A percentile compares a stretch with the other conserved stretches of the same genome.
Conservation (phyloP, 2,329 filamentous ascomycete genomes). For the Alternaria solani region DNA sequence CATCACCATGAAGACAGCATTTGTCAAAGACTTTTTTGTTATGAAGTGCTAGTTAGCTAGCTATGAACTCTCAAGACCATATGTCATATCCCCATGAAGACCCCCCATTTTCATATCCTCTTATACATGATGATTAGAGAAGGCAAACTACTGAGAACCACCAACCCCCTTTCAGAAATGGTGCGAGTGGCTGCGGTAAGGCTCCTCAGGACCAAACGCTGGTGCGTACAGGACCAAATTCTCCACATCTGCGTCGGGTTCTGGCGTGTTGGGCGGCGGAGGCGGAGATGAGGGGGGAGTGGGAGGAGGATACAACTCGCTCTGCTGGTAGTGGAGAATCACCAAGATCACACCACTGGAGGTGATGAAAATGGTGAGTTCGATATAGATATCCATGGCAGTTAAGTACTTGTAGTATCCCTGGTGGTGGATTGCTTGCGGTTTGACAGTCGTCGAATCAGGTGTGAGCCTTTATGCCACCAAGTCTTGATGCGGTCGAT, state of each 20-base stretch:
- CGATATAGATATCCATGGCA: neutral
- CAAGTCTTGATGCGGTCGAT: conserved; percentile 30
- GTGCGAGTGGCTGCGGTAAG: neutral
- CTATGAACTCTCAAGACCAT: conserved; percentile 6
- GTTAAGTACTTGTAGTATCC: neutral
- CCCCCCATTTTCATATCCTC: conserved; percentile 1
- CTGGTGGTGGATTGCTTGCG: conserved; percentile 9
- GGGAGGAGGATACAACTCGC: neutral
- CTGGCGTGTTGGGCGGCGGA: neutral
- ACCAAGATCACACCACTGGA: neutral
- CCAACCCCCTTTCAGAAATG: neutral
- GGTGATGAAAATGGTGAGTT: neutral
- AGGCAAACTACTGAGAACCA: neutral
- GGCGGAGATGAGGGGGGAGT: neutral
- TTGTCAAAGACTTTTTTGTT: conserved; percentile 2
- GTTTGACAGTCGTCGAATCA: conserved; percentile 25
- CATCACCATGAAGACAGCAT: neutral
- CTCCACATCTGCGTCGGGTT: neutral
- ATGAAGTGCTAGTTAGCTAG: conserved; percentile 18
- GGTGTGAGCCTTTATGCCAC: conserved; percentile 34
- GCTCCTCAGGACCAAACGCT: neutral
- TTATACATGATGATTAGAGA: neutral
- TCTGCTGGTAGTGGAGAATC: neutral
- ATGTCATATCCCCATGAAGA: conserved; percentile 2
- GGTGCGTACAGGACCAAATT: neutral